Evolutionary conservation across 1,284 basidiomycete genomes (phyloP), one percentile per base, ranked within the genome.

Genomic region (Ceratobasidium sp.): DNA sequence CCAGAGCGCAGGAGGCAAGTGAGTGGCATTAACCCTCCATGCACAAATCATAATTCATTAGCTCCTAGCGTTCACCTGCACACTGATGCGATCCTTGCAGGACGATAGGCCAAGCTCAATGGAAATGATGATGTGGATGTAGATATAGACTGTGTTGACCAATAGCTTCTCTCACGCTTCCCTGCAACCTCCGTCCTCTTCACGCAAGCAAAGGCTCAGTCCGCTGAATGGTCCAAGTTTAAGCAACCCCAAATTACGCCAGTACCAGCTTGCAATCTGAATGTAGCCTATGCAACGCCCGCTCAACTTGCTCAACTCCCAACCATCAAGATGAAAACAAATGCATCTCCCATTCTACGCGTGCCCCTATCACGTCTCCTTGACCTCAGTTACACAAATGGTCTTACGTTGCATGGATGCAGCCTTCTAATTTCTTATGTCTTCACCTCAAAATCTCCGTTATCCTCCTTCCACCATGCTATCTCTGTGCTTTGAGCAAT

Each of bases 1-100:
- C 79, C 83, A 89, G 75, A 98, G 96, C 78, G 87, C 96, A 41
- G 83, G 84, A 61, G 93, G 94, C 79, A 95, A 93, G 94, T 93
- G 78, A 54, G 84, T 78, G 5, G 3, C 61, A 7, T n/a, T 5
- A 13, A 6, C 72, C 13, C 7, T 8, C 26, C 26, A 13, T 21
- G 16, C n/a, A 35, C 23, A 18, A n/a, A 49, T 44, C 16, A 28
- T 52, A 52, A 59, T 16, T 14, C 11, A 11, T 38, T n/a, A 13
- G 26, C 28, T 4, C n/a, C 8, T 74, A 97, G 95, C 77, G 96
- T 98, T 30, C 89, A 90, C 32, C 96, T 98, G 77, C 91, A 98
- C 75, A 92, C 98, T 32, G 93, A 96, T 78, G 89, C 91, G 73
- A 84, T 95, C 28, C 80, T 96, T n/a, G 83, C 78, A 2, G 89